phyloP scores from a whole-genome alignment of 345 rosid species.

The sweet orange (Citrus sinensis) region DNA sequence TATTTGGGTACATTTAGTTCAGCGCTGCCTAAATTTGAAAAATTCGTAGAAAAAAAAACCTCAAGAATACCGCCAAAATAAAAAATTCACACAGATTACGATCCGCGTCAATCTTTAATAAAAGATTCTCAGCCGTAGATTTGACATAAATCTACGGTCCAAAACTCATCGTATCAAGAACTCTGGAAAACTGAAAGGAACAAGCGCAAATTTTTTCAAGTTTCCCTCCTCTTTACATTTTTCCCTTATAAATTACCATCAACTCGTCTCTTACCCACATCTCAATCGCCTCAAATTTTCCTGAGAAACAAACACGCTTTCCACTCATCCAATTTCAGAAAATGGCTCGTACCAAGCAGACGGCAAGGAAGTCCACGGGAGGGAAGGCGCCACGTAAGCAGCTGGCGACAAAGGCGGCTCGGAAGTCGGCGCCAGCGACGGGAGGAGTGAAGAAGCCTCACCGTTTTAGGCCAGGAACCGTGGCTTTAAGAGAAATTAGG shows the following conservation, averaged over 20 bases:
- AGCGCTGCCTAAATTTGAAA: too few relatives aligned
- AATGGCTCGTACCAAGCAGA: constrained; percentile 71
- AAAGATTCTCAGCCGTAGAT: not conserved
- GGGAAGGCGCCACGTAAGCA: constrained; percentile 68
- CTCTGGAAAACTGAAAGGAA: not conserved
- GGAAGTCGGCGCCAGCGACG: constrained; percentile 60
- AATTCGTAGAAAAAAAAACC: too few relatives aligned
- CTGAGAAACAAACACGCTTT: not conserved
- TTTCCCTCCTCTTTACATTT: too few relatives aligned
- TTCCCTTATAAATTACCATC: too few relatives aligned
- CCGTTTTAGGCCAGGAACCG: constrained; percentile 61
- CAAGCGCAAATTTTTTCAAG: not conserved
- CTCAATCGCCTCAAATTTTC: not conserved
- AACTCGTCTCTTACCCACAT: too few relatives aligned
- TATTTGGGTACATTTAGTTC: too few relatives aligned
- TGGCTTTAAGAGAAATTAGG: constrained; percentile 51
- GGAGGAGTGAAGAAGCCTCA: constrained; percentile 72
- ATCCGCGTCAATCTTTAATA: not conserved
- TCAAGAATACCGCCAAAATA: too few relatives aligned
- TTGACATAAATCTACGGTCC: not conserved
- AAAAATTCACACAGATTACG: not conserved
- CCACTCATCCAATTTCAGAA: too few relatives aligned
- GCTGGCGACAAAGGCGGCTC: constrained; percentile 57
- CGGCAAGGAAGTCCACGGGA: constrained; percentile 57
- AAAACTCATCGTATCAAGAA: not conserved